Evolutionary conservation across 1,284 basidiomycete species (phyloP), one percentile per base, ranked within the genome.

Genomic region (Pseudozyma hubeiensis): DNA sequence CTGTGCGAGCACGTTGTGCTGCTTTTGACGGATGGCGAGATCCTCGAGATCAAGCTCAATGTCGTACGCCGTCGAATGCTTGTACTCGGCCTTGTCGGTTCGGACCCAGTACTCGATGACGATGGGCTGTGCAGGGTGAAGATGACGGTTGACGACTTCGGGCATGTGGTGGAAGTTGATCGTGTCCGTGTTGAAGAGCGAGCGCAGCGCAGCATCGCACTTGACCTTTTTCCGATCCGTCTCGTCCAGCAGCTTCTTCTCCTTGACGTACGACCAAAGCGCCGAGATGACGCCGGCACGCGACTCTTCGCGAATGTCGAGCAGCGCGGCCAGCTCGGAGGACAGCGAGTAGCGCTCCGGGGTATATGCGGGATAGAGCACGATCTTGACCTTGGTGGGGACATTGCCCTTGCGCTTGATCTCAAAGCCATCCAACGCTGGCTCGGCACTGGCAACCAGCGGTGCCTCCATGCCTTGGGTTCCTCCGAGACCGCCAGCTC

Each of bases 241-340:
- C 81, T 95, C 94, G 85, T 97, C 94, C 85, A 97, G 93, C 17
- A 98, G 87, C 24, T 90, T 90, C 67, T 92, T 88, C 17, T 91
- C 86, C 84, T 96, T 96, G 86, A 97, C 92, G 78, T 97, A 94
- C 78, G 91, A 92, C 95, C 95, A 98, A 10, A 98, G 84, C 0
- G 92, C 89, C 62, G 92, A 90, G 41, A 97, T 89, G 17, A 93
- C 89, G 11, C 91, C 93, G 11, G 91, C 87, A 29, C 93, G 89
- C 40, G 92, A 94, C 40, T 93, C 94, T 83, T 97, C 93, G 70
- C 91, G 91, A 78, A 96, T 88, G 24, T 90, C 91, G 41, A 98
- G 87, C 33, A 96, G 85, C 45, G 87, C 88, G 0, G 88, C 90
- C 87, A 99, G 88, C 44, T 94, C 92, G 0, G 91, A 89, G 5